Evolutionary conservation across 108 stramenopile genomes (phyloP).

Genomic region (Epipyxis sp.): DNA sequence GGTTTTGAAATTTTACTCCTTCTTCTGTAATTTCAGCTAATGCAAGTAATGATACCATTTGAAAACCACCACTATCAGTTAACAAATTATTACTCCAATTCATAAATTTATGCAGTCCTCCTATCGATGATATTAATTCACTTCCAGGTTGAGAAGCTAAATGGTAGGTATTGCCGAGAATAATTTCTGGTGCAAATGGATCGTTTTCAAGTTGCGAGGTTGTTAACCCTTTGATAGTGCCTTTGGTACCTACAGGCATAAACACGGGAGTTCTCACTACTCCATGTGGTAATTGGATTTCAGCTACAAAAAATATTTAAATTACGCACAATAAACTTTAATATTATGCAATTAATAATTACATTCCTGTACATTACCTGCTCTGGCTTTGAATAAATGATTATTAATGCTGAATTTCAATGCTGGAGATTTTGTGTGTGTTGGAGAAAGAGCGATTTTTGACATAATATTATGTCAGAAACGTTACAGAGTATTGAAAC

Average conservation of each 20-base stretch:
- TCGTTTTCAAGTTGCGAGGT: constrained; percentile 64
- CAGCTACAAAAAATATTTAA: too few species aligned
- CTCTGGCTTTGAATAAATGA: too few species aligned
- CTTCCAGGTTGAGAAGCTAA: constrained; percentile 75
- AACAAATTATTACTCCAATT: constrained; percentile 68
- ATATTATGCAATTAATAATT: too few species aligned
- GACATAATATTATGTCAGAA: too few species aligned
- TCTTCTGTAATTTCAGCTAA: constrained; percentile 90
- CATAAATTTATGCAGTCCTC: constrained; percentile 90
- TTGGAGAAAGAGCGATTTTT: too few species aligned
- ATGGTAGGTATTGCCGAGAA: constrained; percentile 96
- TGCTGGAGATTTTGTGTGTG: too few species aligned
- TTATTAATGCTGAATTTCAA: too few species aligned
- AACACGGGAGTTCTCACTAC: constrained; percentile 86
- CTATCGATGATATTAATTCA: constrained; percentile 50
- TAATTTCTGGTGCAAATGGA: constrained; percentile 60
- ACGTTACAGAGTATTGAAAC: too few species aligned
- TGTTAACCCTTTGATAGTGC: constrained; percentile 82
- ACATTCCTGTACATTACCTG: too few species aligned
- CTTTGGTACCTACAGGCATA: constrained; percentile 99
- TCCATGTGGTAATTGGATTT: constrained; percentile 63
- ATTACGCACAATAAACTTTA: too few species aligned
- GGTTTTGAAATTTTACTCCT: constrained; percentile 87
- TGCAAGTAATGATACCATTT: constrained; percentile 90
- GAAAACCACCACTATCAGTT: constrained; percentile 96